Evolutionary conservation across 352 stramenopile species (phyloP), one percentile per base, ranked within the genome.

Genomic region (Globisporangium okanoganense): DNA sequence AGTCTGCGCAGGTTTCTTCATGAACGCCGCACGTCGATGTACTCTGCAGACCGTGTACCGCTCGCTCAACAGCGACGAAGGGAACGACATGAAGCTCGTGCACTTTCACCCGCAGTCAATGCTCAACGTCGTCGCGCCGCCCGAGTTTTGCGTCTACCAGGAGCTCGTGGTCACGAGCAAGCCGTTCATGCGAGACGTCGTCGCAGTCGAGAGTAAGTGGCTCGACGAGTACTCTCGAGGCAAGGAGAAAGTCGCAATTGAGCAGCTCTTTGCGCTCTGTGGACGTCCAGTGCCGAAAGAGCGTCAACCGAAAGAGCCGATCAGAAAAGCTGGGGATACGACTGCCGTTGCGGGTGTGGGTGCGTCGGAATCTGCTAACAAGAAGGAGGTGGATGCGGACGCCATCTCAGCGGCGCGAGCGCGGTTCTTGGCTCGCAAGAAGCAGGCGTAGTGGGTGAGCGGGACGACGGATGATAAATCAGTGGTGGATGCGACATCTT

Each of bases 131-230:
- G 62, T 75, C 13, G 49, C 71, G 4, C 69, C 77, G 22, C 85
- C 85, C 5, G 63, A 75, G 51, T 78, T 62, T 48, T 92, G 82
- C 49, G 57, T 94, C 2, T 92, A 85, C 55, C 80, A 90, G 2
- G 80, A 94, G 56, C 75, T 94, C 38, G 81, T 92, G 27, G 68
- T 76, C 43, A 91, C 82, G 18, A 90, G 75, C 64, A 85, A 82
- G 13, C 75, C 75, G 14, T 94, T 87, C 58, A 79, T 94, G 73
- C 85, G 82, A 24, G 51, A 75, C 50, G 68, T 78, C 14, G 47
- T 90, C 6, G 68, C 70, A 41, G 76, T 88, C 1, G 75, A 88
- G 0, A 60, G 62, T 41, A 40, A 52, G 25, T 94, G 85, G 85
- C 61, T 94, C 5, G 70, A 75, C 7, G 25, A 73, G 16, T 87